A percentile compares a stretch with the other conserved stretches of the same genome.
Conservation (phyloP, 169 alveolate species). For the Plasmodium gallinaceum region DNA sequence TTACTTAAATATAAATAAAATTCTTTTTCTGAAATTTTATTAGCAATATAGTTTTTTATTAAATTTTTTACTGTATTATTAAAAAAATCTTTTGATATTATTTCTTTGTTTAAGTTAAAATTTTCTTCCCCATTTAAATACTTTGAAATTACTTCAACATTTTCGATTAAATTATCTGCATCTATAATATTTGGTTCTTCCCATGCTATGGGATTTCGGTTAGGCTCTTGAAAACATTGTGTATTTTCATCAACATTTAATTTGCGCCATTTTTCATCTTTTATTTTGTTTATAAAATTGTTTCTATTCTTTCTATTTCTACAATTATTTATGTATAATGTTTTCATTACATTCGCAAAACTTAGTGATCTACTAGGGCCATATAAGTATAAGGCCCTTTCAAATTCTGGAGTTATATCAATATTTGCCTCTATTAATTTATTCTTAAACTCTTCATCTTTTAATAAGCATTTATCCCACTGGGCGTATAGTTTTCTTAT, state of each 20-base stretch:
- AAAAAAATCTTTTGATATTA: constrained; percentile 44
- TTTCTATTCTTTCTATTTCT: constrained; percentile 58
- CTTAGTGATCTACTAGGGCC: constrained; percentile 77
- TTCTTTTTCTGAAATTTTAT: constrained; percentile 61
- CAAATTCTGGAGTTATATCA: constrained; percentile 75
- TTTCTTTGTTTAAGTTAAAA: constrained; percentile 30
- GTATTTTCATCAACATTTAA: constrained; percentile 49
- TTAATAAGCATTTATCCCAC: constrained; percentile 74
- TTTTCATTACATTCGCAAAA: constrained; percentile 75
- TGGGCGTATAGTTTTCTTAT: constrained; percentile 71
- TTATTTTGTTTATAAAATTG: constrained; percentile 61
- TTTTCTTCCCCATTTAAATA: constrained; percentile 27
- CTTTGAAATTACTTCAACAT: constrained; percentile 53
- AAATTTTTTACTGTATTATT: constrained; percentile 63
- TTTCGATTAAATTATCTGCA: constrained; percentile 40
- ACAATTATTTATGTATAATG: constrained; percentile 56
- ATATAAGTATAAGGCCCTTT: constrained; percentile 58
- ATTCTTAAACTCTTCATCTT: constrained; percentile 68
- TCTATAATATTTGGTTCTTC: constrained; percentile 50
- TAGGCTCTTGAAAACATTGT: constrained; percentile 43
- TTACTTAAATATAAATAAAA: constrained; percentile 46
- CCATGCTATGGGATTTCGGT: constrained; percentile 71
- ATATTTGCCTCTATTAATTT: constrained; percentile 42
- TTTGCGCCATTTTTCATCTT: constrained; percentile 54
- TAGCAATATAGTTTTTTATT: constrained; percentile 61